A percentile compares a stretch with the other conserved stretches of the same genome.
phyloP scores from a whole-genome alignment of 2,329 filamentous ascomycete species.

The Aspergillus sp. region DNA sequence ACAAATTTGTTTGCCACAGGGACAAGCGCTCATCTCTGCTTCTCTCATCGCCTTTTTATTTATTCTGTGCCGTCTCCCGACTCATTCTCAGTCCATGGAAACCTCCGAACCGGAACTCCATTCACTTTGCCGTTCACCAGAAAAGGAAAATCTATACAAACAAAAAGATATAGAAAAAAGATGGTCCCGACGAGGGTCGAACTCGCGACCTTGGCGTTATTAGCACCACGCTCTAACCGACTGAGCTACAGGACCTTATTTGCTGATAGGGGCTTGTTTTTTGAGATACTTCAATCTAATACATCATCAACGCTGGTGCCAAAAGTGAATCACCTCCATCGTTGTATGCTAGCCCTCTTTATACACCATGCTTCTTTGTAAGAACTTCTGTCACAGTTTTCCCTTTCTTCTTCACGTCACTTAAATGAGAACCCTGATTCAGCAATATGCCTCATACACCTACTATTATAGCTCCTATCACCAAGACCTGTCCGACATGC shows the following conservation, averaged over 20 bases:
- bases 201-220: conserved; percentile 11
- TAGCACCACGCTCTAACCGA: conserved; percentile 12
- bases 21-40: background rate
- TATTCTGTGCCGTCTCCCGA: background rate
- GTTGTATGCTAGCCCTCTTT: too few species aligned
- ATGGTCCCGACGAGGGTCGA: conserved; percentile 11
- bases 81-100: background rate
- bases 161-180: background rate
- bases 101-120: background rate
- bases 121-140: background rate
- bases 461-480: too few species aligned
- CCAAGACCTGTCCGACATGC: too few species aligned
- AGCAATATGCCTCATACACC: too few species aligned
- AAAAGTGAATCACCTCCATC: too few species aligned
- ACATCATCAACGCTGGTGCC: too few species aligned
- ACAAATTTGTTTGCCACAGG: background rate
- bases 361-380: too few species aligned
- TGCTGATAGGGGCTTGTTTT: too few species aligned
- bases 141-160: background rate
- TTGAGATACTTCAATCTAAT: too few species aligned
- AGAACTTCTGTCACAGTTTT: too few species aligned
- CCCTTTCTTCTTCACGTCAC: too few species aligned
- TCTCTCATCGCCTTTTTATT: background rate
- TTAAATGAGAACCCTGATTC: too few species aligned
- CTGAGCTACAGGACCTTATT: conserved; percentile 9